phyloP scores from a whole-genome alignment of 1,139 yeast genomes.

The Magnusiomyces suaveolens region DNA sequence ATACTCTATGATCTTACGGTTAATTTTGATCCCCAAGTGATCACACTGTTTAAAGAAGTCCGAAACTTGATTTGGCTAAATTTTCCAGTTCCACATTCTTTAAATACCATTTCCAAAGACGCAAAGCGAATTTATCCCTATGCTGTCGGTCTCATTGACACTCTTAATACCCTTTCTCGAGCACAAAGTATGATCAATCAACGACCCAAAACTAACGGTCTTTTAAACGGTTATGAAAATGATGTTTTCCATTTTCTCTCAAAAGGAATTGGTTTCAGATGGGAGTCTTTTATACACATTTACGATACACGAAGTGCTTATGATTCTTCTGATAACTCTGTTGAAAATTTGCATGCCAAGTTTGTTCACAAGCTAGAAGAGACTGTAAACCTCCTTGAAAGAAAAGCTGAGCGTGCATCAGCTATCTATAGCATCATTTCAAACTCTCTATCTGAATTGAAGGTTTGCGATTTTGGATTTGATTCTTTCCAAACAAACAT shows the following conservation, averaged over 20 bases:
- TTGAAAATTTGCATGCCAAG: slow-evolving; percentile 38
- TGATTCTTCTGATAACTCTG: neutral
- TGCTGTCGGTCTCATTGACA: slow-evolving; percentile 48
- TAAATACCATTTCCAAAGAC: slow-evolving; percentile 38
- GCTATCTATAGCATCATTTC: slow-evolving; percentile 21
- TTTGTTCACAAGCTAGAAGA: slow-evolving; percentile 37
- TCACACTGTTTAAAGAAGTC: slow-evolving; percentile 45
- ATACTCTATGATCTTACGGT: slow-evolving; percentile 24
- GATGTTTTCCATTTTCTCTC: slow-evolving; percentile 30
- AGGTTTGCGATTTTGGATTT: slow-evolving; percentile 27
- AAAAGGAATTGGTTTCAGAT: slow-evolving; percentile 36
- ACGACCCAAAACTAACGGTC: slow-evolving; percentile 33
- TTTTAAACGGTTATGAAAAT: slow-evolving; percentile 37
- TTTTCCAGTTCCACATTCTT: slow-evolving; percentile 48
- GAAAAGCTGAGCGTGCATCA: slow-evolving; percentile 30
- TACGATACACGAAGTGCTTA: slow-evolving; percentile 33
- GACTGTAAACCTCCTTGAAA: slow-evolving; percentile 32
- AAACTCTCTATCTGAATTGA: slow-evolving; percentile 26
- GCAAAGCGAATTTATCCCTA: slow-evolving; percentile 48
- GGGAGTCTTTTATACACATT: slow-evolving; percentile 50
- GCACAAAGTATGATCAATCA: slow-evolving; percentile 27
- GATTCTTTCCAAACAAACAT: slow-evolving; percentile 24
- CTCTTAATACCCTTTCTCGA: slow-evolving; percentile 32
- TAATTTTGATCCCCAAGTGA: slow-evolving; percentile 44
- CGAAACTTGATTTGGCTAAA: slow-evolving; percentile 45